phyloP scores from a whole-genome alignment of 768 basidiomycete genomes.

The Lentinula sp. region DNA sequence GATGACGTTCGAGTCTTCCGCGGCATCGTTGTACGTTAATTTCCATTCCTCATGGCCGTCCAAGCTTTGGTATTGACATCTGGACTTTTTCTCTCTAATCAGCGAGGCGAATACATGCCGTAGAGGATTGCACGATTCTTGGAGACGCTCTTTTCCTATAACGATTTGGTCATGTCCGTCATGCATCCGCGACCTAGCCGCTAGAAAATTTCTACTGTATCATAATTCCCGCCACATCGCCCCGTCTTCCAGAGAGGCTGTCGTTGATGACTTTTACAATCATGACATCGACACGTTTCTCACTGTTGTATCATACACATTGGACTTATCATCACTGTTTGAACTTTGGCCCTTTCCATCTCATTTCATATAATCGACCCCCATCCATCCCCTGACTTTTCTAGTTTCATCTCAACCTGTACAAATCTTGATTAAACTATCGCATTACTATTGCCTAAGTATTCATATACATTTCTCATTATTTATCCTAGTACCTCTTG shows the following conservation, averaged over 20 bases:
- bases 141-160: neutral
- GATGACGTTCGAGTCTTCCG: constrained; percentile 50
- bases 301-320: neutral
- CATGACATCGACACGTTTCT: neutral
- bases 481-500: too few relatives aligned
- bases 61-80: neutral
- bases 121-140: neutral
- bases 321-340: neutral
- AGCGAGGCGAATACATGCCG: neutral
- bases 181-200: neutral
- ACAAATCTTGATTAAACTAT: too few relatives aligned
- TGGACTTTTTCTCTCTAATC: neutral
- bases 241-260: neutral
- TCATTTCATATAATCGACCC: neutral
- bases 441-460: too few relatives aligned
- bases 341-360: neutral
- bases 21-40: constrained; percentile 21
- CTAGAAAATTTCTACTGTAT: neutral
- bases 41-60: neutral
- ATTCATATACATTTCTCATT: too few relatives aligned
- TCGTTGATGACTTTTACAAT: neutral
- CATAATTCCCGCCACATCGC: neutral
- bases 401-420: too few relatives aligned
- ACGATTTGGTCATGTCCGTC: neutral
- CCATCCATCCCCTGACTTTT: too few relatives aligned